These are phyloP conservation scores for Zymoseptoria brevis DNA, from an alignment of 2,329 filamentous ascomycete genomes.

Conservation along the genomic window DNA sequence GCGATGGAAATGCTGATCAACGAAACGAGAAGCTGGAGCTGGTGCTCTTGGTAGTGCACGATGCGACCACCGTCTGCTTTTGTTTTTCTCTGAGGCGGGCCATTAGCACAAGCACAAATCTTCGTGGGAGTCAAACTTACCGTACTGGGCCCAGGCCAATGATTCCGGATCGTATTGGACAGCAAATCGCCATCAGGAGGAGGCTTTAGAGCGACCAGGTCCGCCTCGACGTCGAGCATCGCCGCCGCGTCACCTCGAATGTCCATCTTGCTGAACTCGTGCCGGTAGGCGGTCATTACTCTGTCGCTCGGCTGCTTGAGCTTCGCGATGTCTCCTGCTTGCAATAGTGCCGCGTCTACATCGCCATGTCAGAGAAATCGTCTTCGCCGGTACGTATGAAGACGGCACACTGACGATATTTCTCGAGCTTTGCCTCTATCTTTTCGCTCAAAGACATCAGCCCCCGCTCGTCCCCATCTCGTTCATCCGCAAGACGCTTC, in stretches of 20 bases:
- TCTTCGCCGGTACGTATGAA: not conserved
- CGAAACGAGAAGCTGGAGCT: not conserved
- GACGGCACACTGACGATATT: not conserved
- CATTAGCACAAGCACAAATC: not conserved
- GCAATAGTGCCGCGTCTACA: constrained; percentile 3
- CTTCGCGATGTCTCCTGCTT: not conserved
- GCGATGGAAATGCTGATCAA: constrained; percentile 6
- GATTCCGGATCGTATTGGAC: constrained; percentile 1
- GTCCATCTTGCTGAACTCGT: constrained; percentile 1
- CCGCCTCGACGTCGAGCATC: not conserved
- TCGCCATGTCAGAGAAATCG: not conserved
- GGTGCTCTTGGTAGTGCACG: not conserved
- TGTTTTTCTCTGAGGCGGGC: not conserved
- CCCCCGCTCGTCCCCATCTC: not conserved
- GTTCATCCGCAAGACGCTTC: not conserved
- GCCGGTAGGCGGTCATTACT: not conserved
- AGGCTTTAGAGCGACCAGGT: constrained; percentile 3
- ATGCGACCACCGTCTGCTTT: not conserved
- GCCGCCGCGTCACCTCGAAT: not conserved
- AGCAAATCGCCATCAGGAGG: constrained; percentile 1
- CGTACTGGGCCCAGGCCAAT: constrained; percentile 6
- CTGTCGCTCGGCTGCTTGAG: not conserved
- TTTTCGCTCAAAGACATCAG: not conserved
- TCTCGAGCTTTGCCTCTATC: not conserved
- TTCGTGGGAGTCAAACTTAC: not conserved